These are phyloP conservation scores for Phylloporus arenicola DNA, from an alignment of 768 basidiomycete species.

Conservation along the genomic window DNA sequence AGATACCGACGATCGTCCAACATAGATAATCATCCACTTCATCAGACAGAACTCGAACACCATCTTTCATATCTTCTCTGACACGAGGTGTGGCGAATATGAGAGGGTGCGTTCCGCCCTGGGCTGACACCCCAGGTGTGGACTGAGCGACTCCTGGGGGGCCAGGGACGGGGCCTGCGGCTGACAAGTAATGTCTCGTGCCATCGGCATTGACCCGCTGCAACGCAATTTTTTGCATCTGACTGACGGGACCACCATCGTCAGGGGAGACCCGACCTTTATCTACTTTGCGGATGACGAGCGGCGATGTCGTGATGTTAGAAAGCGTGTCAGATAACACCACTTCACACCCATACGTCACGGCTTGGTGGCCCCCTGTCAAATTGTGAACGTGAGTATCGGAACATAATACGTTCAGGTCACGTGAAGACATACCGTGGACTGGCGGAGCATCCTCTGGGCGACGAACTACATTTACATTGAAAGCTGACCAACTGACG, in stretches of 20 bases:
- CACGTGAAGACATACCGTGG: constrained; percentile 59
- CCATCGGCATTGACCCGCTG: constrained; percentile 80
- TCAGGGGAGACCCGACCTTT: constrained; percentile 84
- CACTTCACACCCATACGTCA: constrained; percentile 89
- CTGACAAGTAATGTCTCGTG: constrained; percentile 81
- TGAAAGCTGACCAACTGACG: constrained; percentile 90
- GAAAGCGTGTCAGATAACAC: constrained; percentile 79
- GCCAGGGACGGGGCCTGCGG: constrained; percentile 78
- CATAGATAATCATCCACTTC: constrained; percentile 93
- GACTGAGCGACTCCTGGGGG: constrained; percentile 66
- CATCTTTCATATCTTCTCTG: constrained; percentile 79
- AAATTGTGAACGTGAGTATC: constrained; percentile 37
- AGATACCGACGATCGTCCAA: constrained; percentile 95
- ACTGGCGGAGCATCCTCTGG: constrained; percentile 59
- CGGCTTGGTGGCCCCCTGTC: constrained; percentile 67
- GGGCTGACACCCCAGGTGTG: constrained; percentile 69
- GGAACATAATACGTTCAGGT: constrained; percentile 34
- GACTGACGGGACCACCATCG: constrained; percentile 88
- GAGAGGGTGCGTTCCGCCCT: constrained; percentile 75
- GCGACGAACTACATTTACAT: constrained; percentile 80
- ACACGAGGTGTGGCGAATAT: constrained; percentile 75
- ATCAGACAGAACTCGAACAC: constrained; percentile 67
- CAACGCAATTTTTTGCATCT: constrained; percentile 94
- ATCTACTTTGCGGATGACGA: constrained; percentile 89
- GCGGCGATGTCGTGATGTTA: constrained; percentile 79